Evolutionary conservation across 192 early-diverging fungal species (phyloP), one percentile per base, ranked within the genome.

Genomic region (Linnemannia zychae): DNA sequence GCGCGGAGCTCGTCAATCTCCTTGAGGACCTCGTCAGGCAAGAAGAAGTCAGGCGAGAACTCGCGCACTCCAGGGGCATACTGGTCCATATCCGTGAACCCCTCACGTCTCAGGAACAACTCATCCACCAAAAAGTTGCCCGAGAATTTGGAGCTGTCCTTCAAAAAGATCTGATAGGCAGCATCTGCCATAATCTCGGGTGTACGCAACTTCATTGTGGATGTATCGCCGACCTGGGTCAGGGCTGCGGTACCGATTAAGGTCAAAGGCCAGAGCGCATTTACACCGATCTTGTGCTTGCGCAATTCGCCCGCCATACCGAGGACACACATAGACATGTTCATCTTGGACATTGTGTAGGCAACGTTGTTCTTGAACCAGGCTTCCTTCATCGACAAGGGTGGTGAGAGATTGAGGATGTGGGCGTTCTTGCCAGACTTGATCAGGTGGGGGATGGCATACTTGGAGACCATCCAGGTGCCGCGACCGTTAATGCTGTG

Each of bases 101-200:
- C 95, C 40, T 89, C 80, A 73, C 90, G 88, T 81, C 95, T 89
- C 82, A 97, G 89, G 40, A 97, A 87, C 71, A 93, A 73, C 88
- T 96, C 95, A 79, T 97, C 96, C n/a, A 97, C 91, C 67, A 90
- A 90, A 81, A 96, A 94, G 67, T 96, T 91, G 76, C 94, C 94
- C 74, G 86, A 92, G 63, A 91, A 94, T 67, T 80, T 75, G 36
- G 74, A 34, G 37, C 87, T 76, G 44, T 92, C 87, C 81, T 95
- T 93, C 48, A 81, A 81, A 4, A 95, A 78, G 24, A 96, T 90
- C 65, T 89, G 75, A 67, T 90, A 87, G 11, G 94, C 94, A 1
- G 95, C 95, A 74, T 96, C 95, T 7, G 94, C 93, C 90, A 95
- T 92, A 65, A 96, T 94, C 48, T 91, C 89, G 3, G 94, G 89